Base-by-base conservation (phyloP, 768 basidiomycete genomes). In the Chalciporus pseudorubinellus region DNA sequence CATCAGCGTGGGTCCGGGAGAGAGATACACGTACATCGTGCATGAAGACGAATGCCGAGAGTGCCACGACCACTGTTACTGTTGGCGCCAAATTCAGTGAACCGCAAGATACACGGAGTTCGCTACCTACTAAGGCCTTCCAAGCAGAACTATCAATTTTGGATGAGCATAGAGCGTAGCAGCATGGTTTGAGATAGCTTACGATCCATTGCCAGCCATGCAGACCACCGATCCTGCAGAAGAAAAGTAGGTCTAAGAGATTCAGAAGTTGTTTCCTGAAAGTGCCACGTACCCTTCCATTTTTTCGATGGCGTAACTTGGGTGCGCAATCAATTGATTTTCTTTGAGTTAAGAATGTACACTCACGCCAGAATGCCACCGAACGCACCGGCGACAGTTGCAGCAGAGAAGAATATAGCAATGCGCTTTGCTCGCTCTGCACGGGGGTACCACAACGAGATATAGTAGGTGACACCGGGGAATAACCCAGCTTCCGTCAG, bases 321-420 rank as follows among this genome's bases (percentile, higher is more conserved):
- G 26, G 24, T 12, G 9, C n/a, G 34, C 57, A 4, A 53, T 36
- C 19, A 16, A 53, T 36, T 26, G 14, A 18, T 6, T 22, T 24
- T 9, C 4, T 6, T 38, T 6, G n/a, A 12, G 24, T 19, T 6
- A 19, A 13, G 12, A 31, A 36, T 41, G 7, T 16, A 24, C 3
- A 48, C 77, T 57, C 60, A 80, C 48, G 79, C 80, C 26, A 63
- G 70, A 41, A 81, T 59, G 28, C 80, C 79, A 42, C 80, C 78
- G 62, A 70, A 81, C 56, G 70, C 66, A 49, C 74, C 82, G 16
- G 82, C 77, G 31, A 79, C 60, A 2, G 81, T 83, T 11, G 82
- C 81, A 33, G 82, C 81, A 18, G 78, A 78, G 63, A 84, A 84
- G 72, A 86, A 85, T 33, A 85, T 71, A 4, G 83, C 81, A 49